A percentile compares a stretch with the other conserved stretches of the same genome.
phyloP scores from a whole-genome alignment of 2,329 filamentous ascomycete genomes.

The Rutstroemia sp. region DNA sequence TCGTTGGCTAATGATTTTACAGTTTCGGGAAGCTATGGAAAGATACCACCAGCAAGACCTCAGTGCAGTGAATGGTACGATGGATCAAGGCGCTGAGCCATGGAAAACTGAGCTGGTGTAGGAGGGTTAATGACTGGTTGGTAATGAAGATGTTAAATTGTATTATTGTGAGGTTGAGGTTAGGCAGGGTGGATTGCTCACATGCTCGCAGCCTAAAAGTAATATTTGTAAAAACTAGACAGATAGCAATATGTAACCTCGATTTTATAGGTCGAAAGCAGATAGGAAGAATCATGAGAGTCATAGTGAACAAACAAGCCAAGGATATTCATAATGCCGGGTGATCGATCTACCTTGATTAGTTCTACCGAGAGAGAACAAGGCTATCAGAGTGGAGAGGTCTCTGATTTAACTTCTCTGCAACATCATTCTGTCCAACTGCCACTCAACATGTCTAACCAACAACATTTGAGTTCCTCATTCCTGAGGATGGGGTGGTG shows the following conservation, averaged over 20 bases:
- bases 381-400: background rate
- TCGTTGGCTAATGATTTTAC: conserved; percentile 9
- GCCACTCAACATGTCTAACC: background rate
- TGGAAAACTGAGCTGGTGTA: conserved; percentile 13
- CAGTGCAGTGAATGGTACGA: background rate
- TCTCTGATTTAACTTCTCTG: background rate
- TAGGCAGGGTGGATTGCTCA: background rate
- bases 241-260: too few species aligned
- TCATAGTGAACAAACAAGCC: background rate
- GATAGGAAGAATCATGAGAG: too few species aligned
- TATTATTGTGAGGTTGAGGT: background rate
- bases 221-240: too few species aligned
- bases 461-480: background rate
- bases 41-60: background rate
- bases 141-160: background rate
- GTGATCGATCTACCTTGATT: background rate
- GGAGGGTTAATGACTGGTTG: conserved; percentile 3
- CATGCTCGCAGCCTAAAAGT: too few species aligned
- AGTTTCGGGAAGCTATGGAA: conserved; percentile 23
- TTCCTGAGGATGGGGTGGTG: background rate
- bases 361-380: background rate
- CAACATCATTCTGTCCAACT: background rate
- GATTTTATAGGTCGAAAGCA: too few species aligned
- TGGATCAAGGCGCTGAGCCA: background rate
- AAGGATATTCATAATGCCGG: background rate